A percentile compares a stretch with the other conserved stretches of the same genome.
Conservation (phyloP, 306 rosid species). For the Vigna trinervia region DNA sequence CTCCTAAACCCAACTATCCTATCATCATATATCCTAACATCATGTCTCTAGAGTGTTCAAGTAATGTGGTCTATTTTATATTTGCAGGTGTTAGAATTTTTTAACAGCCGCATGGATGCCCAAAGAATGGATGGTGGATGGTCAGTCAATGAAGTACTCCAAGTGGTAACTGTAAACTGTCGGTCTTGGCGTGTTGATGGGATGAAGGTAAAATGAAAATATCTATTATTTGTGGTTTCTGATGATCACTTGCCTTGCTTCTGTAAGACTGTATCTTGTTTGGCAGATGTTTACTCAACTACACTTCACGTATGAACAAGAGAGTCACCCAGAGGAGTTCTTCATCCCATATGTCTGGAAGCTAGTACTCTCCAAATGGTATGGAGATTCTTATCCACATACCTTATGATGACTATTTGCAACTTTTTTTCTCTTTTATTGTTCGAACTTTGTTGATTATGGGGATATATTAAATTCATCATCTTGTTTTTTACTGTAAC, state of each 20-base stretch:
- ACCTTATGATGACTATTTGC: neutral
- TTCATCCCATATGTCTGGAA: constrained; percentile 86
- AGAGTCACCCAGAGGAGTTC: constrained; percentile 84
- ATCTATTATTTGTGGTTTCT: constrained; percentile 11
- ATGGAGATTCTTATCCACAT: constrained; percentile 19
- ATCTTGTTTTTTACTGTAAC: neutral
- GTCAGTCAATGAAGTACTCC: constrained; percentile 80
- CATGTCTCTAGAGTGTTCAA: neutral
- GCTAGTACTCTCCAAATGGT: constrained; percentile 80
- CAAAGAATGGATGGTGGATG: constrained; percentile 70
- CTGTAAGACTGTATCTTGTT: neutral
- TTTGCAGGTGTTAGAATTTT: constrained; percentile 78
- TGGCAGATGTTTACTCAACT: constrained; percentile 77
- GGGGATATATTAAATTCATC: neutral
- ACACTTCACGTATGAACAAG: constrained; percentile 89
- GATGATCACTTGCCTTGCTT: constrained; percentile 2
- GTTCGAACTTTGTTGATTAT: constrained; percentile 9
- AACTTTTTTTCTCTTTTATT: neutral
- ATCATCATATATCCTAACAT: no score
- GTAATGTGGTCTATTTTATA: constrained; percentile 19
- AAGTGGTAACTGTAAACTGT: constrained; percentile 69
- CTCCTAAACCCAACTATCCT: no score
- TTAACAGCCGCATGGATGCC: constrained; percentile 82
- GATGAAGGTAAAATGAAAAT: constrained; percentile 65
- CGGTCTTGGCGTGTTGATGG: constrained; percentile 88